Percentiles rank a stretch among this genome's conserved stretches.
phyloP scores from a whole-genome alignment of 139 green algal species.

The Parachlorella kessleri region DNA sequence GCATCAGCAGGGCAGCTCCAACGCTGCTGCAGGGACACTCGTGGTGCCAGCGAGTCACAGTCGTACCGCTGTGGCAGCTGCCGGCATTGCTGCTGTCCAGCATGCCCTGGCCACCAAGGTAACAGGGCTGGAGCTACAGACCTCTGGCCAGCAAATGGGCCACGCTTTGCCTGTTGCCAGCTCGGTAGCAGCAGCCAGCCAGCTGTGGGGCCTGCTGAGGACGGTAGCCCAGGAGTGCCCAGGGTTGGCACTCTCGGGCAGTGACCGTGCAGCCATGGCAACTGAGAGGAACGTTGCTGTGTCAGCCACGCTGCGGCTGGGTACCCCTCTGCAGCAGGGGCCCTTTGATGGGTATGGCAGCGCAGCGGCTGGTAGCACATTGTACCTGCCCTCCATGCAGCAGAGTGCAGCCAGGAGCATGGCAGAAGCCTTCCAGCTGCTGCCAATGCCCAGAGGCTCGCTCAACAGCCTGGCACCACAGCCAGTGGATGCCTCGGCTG shows the following conservation, averaged over 20 bases:
- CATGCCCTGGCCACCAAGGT: not conserved
- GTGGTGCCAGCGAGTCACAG: too few relatives aligned
- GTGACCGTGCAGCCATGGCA: not conserved
- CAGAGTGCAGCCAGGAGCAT: not conserved
- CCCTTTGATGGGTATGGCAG: slow-evolving; percentile 33
- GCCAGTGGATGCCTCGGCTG: not conserved
- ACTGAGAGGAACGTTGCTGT: not conserved
- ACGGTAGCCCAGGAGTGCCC: slow-evolving; percentile 24
- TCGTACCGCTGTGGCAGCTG: not conserved
- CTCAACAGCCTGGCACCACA: slow-evolving; percentile 53
- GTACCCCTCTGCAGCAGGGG: not conserved
- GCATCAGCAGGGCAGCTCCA: too few relatives aligned
- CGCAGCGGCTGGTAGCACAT: not conserved
- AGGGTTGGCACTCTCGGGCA: not conserved
- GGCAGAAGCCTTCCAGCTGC: slow-evolving; percentile 20
- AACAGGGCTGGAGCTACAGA: not conserved
- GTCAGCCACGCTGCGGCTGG: not conserved
- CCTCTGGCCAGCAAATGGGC: not conserved
- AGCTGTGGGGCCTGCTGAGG: slow-evolving; percentile 28
- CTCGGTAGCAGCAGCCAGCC: not conserved
- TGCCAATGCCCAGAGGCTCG: slow-evolving; percentile 50
- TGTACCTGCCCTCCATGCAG: slow-evolving; percentile 7
- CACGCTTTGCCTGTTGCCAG: not conserved
- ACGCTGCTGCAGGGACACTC: too few relatives aligned
- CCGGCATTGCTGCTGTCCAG: not conserved